Percentiles rank a stretch among this genome's conserved stretches.
Evolutionary conservation across 1,284 basidiomycete species (phyloP).

Genomic region (Neonothopanus nambi): DNA sequence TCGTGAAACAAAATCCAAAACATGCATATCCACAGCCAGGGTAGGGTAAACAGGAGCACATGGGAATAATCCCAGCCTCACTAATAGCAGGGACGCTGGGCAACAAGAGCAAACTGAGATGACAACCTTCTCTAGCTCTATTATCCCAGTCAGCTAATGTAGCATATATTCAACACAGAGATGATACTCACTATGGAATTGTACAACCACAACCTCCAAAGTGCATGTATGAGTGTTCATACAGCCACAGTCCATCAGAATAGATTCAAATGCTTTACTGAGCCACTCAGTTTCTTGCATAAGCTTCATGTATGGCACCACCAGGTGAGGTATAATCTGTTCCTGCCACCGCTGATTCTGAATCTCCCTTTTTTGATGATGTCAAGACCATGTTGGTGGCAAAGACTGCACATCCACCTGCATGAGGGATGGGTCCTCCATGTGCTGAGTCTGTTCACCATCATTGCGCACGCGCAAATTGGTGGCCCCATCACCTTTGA

Average conservation of each 20-base stretch:
- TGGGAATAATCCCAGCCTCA: slow-evolving; percentile 8
- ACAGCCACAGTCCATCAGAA: neutral
- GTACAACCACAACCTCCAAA: neutral
- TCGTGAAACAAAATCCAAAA: slow-evolving; percentile 8
- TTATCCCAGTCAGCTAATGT: neutral
- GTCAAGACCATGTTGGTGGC: too few relatives aligned
- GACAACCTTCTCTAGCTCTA: neutral
- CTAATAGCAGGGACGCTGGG: neutral
- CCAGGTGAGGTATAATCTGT: neutral
- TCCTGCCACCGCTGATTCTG: neutral
- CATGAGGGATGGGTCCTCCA: too few relatives aligned
- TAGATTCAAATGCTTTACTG: neutral
- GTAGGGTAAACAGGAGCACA: slow-evolving; percentile 8
- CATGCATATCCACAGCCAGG: slow-evolving; percentile 10
- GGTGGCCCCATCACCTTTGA: too few relatives aligned
- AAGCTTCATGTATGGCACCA: slow-evolving; percentile 3
- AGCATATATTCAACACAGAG: too few relatives aligned
- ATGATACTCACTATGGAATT: slow-evolving; percentile 1
- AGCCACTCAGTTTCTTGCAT: neutral
- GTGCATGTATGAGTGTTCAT: neutral
- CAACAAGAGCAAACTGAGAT: slow-evolving; percentile 3
- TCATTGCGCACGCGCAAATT: too few relatives aligned
- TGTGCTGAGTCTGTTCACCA: too few relatives aligned
- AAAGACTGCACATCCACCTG: too few relatives aligned
- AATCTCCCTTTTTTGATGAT: too few relatives aligned